phyloP scores from a whole-genome alignment of 129 eudicot species.

The Helianthus tuberosus region DNA sequence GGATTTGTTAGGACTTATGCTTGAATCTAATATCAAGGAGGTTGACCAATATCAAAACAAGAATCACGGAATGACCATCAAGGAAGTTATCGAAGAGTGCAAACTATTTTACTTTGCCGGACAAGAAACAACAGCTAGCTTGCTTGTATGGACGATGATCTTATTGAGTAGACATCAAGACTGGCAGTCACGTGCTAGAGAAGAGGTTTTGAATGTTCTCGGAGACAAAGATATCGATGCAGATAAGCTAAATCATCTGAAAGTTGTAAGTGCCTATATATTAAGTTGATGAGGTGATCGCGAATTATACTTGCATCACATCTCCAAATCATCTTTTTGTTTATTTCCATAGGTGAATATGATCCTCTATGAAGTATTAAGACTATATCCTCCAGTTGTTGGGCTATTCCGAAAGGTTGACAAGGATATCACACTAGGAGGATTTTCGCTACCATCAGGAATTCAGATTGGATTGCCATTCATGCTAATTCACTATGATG shows the following conservation, averaged over 20 bases:
- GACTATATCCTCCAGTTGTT: slow-evolving; percentile 3
- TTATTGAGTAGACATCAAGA: slow-evolving; percentile 9
- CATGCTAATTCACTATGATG: slow-evolving; percentile 2
- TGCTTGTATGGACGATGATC: slow-evolving; percentile 11
- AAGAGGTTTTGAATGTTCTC: slow-evolving; percentile 19
- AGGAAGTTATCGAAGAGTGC: slow-evolving; percentile 7
- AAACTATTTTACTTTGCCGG: slow-evolving; percentile 15
- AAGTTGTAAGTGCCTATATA: background rate
- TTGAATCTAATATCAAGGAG: slow-evolving; percentile 5
- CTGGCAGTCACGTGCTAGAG: slow-evolving; percentile 30
- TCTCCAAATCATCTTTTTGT: background rate
- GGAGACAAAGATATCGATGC: background rate
- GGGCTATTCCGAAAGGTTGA: background rate
- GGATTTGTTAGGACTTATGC: background rate
- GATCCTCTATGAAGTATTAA: slow-evolving; percentile 2
- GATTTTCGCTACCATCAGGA: background rate
- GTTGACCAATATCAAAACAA: background rate
- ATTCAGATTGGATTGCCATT: background rate
- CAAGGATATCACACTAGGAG: slow-evolving; percentile 1
- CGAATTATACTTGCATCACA: background rate
- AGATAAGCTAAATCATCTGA: background rate
- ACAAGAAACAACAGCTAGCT: slow-evolving; percentile 2
- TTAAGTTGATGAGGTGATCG: background rate
- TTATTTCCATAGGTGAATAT: background rate
- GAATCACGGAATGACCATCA: background rate